Conservation (phyloP, 345 rosid species). For the Ceriops zippeliana region DNA sequence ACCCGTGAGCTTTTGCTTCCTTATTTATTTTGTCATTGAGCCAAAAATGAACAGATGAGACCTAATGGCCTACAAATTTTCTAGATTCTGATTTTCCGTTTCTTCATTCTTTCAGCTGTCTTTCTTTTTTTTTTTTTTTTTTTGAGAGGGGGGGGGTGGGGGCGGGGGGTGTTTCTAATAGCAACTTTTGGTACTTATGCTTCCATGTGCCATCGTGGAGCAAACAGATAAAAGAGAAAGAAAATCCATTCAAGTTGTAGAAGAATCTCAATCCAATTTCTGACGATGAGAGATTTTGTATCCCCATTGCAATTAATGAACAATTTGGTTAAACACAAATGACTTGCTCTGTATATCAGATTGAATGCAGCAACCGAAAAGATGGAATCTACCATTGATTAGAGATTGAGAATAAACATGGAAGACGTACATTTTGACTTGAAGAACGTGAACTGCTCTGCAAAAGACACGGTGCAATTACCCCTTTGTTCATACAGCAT, state of each 20-base stretch:
- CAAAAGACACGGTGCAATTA: neutral
- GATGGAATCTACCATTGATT: neutral
- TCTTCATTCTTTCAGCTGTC: neutral
- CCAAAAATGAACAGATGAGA: neutral
- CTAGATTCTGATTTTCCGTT: conserved; percentile 13
- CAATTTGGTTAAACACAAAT: too few species aligned
- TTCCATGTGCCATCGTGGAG: neutral
- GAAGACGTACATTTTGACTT: neutral
- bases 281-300: neutral
- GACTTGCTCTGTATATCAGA: too few species aligned
- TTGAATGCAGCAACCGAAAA: neutral
- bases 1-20: conserved; percentile 19
- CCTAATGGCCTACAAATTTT: neutral
- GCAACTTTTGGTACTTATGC: neutral
- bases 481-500: neutral
- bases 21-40: neutral
- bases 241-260: neutral
- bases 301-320: too few species aligned
- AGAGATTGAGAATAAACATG: neutral
- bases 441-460: neutral
- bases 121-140: too few species aligned
- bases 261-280: neutral
- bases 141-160: too few species aligned
- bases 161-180: neutral
- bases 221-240: neutral